Base-by-base conservation (phyloP, 2,329 filamentous ascomycete species). In the Aspergillus persii region DNA sequence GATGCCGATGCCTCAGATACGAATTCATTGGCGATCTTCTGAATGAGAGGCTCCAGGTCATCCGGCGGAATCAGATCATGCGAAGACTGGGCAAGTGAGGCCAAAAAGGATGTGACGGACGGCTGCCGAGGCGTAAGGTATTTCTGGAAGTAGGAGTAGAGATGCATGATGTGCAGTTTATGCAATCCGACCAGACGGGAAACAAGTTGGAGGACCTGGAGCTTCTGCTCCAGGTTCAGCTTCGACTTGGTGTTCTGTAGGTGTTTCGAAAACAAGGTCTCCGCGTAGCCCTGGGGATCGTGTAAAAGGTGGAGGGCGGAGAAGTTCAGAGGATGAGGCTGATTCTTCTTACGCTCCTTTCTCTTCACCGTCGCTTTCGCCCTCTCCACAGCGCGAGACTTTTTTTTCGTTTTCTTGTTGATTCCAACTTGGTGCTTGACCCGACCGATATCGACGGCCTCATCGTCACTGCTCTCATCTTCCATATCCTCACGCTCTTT, bases 11-110 rank as follows among this genome's bases (percentile, higher is more conserved):
- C 95, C 78, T 99, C 95, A 0, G 92, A 96, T 2, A 99, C 94
- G 71, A 99, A 99, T 74, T 99, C 95, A 71, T 98, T 97, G 33
- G 95, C 94, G 68, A 99, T 98, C 79, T 97, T 98, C 74, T 92
- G 89, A 2, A 99, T 82, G 4, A 98, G 79, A 0, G 95, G 94
- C 74, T 98, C 93, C 9, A 99, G 81, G 0, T 88, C 90, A 80
- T 99, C 95, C 0, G 94, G 94, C 0, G 95, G 95, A 0, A 99
- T 93, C 41, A 96, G 83, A 63, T 88, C 90, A 74, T 99, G 95
- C 7, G 92, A 92, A 3, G 91, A 90, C 79, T 98, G 95, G 0
- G 95, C 95, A 57, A 98, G 83, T 9, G 89, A 96, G 11, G 95
- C 95, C 58, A 99, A 81, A 77, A 98, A 96, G 0, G 92, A 92